phyloP scores from a whole-genome alignment of 768 basidiomycete species.

The Leccinellum rugosiceps region DNA sequence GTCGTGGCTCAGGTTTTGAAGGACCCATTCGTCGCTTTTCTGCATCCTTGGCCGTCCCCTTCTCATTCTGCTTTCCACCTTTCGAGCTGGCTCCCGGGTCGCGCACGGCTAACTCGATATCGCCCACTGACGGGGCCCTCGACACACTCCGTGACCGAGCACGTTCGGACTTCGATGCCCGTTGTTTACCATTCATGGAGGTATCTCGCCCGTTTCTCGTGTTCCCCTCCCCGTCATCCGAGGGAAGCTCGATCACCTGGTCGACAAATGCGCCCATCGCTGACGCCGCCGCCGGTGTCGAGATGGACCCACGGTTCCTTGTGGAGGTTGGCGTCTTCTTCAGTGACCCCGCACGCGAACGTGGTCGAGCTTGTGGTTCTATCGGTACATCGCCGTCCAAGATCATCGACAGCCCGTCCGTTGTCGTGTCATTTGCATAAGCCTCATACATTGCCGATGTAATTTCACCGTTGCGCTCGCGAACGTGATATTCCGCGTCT shows the following conservation, averaged over 20 bases:
- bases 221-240: conserved; percentile 14
- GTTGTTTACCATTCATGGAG: not conserved
- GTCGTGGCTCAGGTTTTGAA: not conserved
- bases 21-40: not conserved
- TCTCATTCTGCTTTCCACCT: not conserved
- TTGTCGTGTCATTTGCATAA: not conserved
- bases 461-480: not conserved
- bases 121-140: conserved; percentile 1
- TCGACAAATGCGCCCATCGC: conserved; percentile 17
- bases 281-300: not conserved
- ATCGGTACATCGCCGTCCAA: not conserved
- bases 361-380: not conserved
- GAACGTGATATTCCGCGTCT: conserved; percentile 12
- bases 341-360: conserved; percentile 7
- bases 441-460: not conserved
- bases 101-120: not conserved
- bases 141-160: not conserved
- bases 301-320: not conserved
- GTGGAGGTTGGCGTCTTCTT: conserved; percentile 7
- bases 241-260: conserved; percentile 21
- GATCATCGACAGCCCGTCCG: conserved; percentile 1
- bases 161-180: not conserved
- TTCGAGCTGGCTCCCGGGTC: not conserved
- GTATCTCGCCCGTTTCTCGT: not conserved
- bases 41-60: not conserved